Conservation (phyloP, 495 filamentous ascomycete genomes). For the Penicillium roqueforti region DNA sequence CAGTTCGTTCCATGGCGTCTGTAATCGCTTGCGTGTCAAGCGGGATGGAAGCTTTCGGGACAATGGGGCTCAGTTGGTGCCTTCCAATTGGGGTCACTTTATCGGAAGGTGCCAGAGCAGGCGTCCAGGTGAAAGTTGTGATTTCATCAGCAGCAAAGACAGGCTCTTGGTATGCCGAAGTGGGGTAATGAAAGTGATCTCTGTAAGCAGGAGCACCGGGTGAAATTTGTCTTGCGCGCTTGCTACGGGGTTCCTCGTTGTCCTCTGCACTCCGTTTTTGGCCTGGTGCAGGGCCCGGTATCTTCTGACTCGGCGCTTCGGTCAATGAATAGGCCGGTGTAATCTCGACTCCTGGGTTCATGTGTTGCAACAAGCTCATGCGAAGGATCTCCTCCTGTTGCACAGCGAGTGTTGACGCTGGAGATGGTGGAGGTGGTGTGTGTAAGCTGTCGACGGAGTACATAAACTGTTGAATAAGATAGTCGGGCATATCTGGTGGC, state of each 20-base stretch:
- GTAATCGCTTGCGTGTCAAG: slow-evolving; percentile 6
- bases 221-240: background rate
- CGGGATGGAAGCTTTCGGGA: background rate
- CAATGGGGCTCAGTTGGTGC: background rate
- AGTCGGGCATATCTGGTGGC: slow-evolving; percentile 13
- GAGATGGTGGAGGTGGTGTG: background rate
- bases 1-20: slow-evolving; percentile 25
- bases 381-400: background rate
- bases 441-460: slow-evolving; percentile 5
- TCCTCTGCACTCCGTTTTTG: background rate
- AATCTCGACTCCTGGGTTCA: background rate
- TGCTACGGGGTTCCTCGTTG: background rate
- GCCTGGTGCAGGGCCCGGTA: background rate
- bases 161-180: background rate
- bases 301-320: background rate
- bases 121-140: background rate
- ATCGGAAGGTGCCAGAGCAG: background rate
- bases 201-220: slow-evolving; percentile 3
- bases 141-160: background rate
- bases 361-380: background rate
- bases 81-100: background rate
- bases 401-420: background rate
- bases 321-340: background rate
- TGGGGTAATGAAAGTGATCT: background rate
- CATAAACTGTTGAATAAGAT: slow-evolving; percentile 17